Conservation (phyloP, 371 early-diverging fungal species). For the Mucor indicus region DNA sequence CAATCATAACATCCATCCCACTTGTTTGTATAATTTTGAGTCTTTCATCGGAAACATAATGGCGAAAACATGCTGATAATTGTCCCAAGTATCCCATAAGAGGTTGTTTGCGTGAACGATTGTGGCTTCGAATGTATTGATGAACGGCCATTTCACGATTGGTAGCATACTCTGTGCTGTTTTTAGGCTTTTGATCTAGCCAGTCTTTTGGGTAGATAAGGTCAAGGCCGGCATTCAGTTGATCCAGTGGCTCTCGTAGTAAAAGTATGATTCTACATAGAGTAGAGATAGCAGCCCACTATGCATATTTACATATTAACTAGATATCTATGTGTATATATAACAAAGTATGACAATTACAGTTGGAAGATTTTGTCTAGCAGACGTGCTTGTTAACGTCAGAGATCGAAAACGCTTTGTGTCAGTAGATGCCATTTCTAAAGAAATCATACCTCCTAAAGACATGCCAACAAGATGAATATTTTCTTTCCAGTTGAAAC, state of each 20-base stretch:
- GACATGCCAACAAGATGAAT: constrained; percentile 72
- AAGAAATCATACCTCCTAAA: constrained; percentile 79
- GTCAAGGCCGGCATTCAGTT: constrained; percentile 30
- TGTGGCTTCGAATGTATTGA: constrained; percentile 16
- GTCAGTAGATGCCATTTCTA: constrained; percentile 45
- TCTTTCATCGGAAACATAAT: constrained; percentile 34
- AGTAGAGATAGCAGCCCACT: constrained; percentile 35
- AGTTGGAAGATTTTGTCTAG: constrained; percentile 38
- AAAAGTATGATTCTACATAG: constrained; percentile 27
- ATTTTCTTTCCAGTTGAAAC: constrained; percentile 58
- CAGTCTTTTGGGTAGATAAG: constrained; percentile 32
- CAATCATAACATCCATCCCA: constrained; percentile 32
- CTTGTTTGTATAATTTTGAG: constrained; percentile 18
- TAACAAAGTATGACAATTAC: constrained; percentile 24
- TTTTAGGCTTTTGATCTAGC: constrained; percentile 22
- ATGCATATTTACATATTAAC: background rate
- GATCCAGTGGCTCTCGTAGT: constrained; percentile 26
- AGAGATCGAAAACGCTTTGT: constrained; percentile 39
- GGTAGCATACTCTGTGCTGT: constrained; percentile 11
- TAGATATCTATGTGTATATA: too few species aligned
- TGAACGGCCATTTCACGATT: constrained; percentile 30
- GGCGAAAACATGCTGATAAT: constrained; percentile 31
- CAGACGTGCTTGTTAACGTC: constrained; percentile 42
- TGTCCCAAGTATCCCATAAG: constrained; percentile 34
- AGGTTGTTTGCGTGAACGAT: constrained; percentile 28